Evolutionary conservation across 2,329 filamentous ascomycete genomes (phyloP).

Genomic region (Trichoderma aggressivum): DNA sequence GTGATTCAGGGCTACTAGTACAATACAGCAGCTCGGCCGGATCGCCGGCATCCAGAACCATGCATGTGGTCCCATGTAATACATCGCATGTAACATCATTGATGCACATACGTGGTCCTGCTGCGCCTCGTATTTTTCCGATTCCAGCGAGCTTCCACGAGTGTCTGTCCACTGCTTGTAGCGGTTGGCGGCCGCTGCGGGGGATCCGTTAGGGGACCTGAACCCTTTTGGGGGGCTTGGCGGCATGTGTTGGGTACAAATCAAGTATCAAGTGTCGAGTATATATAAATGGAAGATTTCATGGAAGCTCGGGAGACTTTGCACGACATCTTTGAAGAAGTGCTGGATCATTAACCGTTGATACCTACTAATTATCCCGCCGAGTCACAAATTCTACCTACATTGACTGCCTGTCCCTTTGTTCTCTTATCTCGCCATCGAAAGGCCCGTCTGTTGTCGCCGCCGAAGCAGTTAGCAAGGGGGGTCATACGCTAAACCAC

Average conservation of each 20-base stretch:
- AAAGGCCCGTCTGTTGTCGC: background rate
- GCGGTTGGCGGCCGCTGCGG: slow-evolving; percentile 9
- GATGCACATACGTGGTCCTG: slow-evolving; percentile 11
- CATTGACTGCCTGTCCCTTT: background rate
- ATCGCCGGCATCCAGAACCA: background rate
- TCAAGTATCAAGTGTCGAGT: background rate
- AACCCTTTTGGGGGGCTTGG: background rate
- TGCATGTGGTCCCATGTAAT: background rate
- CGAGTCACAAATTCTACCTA: background rate
- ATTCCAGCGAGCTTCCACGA: background rate
- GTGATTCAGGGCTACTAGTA: background rate
- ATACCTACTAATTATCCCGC: background rate
- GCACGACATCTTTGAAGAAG: background rate
- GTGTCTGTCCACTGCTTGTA: background rate
- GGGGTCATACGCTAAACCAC: slow-evolving; percentile 6
- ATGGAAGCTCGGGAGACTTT: background rate
- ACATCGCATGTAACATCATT: background rate
- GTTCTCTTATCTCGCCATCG: background rate
- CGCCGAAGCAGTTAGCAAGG: slow-evolving; percentile 3
- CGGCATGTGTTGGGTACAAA: background rate
- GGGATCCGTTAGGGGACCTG: background rate
- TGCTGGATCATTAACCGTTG: background rate
- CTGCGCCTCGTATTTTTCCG: slow-evolving; percentile 3
- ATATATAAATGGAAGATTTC: background rate
- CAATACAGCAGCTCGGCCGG: background rate